Evolutionary conservation across 306 rosid genomes (phyloP), one percentile per base, ranked within the genome.

Genomic region (Cucurbita pepo): DNA sequence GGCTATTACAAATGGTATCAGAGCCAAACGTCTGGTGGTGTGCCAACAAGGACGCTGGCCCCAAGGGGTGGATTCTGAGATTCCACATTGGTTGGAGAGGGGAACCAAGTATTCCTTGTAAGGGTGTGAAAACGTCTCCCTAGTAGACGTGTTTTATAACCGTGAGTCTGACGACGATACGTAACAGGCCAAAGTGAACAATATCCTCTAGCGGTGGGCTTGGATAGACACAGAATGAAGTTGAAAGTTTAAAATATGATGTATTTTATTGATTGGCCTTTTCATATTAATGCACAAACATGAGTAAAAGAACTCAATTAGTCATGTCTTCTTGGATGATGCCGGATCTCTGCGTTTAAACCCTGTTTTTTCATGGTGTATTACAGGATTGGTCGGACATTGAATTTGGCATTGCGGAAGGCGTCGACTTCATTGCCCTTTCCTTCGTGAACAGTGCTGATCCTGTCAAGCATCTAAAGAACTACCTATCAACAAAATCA

Each of bases 331-430:
- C 55, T 21, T 47, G 55, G 56, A 11, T 67, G 72, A 22, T 67
- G 19, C 3, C 21, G n/a, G 11, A 45, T 67, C 56, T 67, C 7
- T 45, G 56, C 56, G 6, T 22, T 25, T 21, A 12, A 44, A 12
- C 72, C 4, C 55, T 66, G 72, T 21, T 45, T 30, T 60, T 47
- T 47, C 52, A 40, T 12, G 50, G 50, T 38, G 22, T 64, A 10
- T 16, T 64, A 52, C 88, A 92, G 97, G 97, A 90, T 77, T 92
- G 92, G 97, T 83, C 86, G 43, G 91, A 90, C 83, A 83, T 92
- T 36, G 88, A 90, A 63, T 85, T 88, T 71, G 95, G 92, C 16
- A 85, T 92, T 77, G 84, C 93, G 16, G 95, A 87, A 77, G 93
- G 86, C 9, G 79, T 90, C 22, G 87, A 92, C 76, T 88, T 86